Conservation (phyloP, 2,329 filamentous ascomycete genomes). For the Aspergillus hortae region DNA sequence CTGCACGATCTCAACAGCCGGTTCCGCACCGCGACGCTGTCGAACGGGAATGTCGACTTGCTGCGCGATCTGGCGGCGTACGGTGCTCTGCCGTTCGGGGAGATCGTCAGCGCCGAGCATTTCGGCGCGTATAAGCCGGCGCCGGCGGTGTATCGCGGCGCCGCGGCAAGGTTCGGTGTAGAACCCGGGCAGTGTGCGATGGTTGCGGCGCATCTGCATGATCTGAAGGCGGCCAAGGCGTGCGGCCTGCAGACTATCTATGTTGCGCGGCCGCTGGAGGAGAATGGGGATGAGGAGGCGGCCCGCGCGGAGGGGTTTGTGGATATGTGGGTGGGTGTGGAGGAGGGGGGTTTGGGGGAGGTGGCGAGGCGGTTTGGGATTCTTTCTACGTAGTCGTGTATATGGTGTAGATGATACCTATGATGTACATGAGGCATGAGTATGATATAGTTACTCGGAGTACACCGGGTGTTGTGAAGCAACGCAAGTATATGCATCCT, state of each 20-base stretch:
- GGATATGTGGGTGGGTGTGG: slow-evolving; percentile 58
- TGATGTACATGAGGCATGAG: neutral
- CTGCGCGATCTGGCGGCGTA: slow-evolving; percentile 61
- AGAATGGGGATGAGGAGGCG: slow-evolving; percentile 56
- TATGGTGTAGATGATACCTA: too few relatives aligned
- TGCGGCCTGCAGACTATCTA: slow-evolving; percentile 69
- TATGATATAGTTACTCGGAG: too few relatives aligned
- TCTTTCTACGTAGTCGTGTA: neutral
- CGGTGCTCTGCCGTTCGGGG: slow-evolving; percentile 59
- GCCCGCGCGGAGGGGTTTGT: slow-evolving; percentile 58
- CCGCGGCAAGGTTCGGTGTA: slow-evolving; percentile 56
- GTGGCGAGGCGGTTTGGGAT: slow-evolving; percentile 48
- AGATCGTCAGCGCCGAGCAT: slow-evolving; percentile 64
- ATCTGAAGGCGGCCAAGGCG: slow-evolving; percentile 63
- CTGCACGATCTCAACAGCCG: slow-evolving; percentile 54
- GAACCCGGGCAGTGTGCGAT: slow-evolving; percentile 63
- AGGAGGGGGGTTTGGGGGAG: slow-evolving; percentile 52
- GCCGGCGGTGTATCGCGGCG: slow-evolving; percentile 65
- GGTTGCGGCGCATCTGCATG: slow-evolving; percentile 71
- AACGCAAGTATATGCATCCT: too few relatives aligned
- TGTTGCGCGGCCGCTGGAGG: slow-evolving; percentile 66
- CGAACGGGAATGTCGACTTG: slow-evolving; percentile 69
- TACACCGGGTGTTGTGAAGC: too few relatives aligned
- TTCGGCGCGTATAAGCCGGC: slow-evolving; percentile 75
- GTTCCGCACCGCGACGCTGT: slow-evolving; percentile 64